A percentile compares a stretch with the other conserved stretches of the same genome.
phyloP scores from a whole-genome alignment of 768 basidiomycete genomes.

The Hydnum rufescens region DNA sequence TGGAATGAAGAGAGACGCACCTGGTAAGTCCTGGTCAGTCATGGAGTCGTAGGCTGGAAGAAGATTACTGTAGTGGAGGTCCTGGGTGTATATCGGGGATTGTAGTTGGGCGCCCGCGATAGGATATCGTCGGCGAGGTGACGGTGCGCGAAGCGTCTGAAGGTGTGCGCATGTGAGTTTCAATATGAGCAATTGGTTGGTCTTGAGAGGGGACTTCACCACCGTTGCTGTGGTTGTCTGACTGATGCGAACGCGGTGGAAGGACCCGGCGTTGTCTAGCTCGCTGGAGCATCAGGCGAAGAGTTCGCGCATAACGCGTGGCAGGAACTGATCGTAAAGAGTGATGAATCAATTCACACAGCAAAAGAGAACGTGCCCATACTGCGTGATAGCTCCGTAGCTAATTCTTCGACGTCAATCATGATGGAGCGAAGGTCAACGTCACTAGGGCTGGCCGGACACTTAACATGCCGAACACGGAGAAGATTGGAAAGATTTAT shows the following conservation, averaged over 20 bases:
- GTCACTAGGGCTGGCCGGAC: slow-evolving; percentile 41
- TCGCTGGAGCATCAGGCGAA: slow-evolving; percentile 68
- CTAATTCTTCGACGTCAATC: slow-evolving; percentile 57
- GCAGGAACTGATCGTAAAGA: slow-evolving; percentile 46
- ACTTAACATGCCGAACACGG: not conserved
- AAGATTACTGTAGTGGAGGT: too few species aligned
- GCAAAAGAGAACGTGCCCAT: not conserved
- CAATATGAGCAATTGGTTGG: not conserved
- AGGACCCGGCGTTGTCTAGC: slow-evolving; percentile 20
- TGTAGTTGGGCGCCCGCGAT: too few species aligned
- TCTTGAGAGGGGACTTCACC: not conserved
- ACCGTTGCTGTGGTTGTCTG: slow-evolving; percentile 11
- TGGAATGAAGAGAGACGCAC: too few species aligned
- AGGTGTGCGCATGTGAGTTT: not conserved
- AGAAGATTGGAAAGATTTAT: not conserved
- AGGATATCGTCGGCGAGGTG: too few species aligned
- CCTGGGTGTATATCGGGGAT: too few species aligned
- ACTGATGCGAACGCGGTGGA: slow-evolving; percentile 22
- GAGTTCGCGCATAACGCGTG: slow-evolving; percentile 75
- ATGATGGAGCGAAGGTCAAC: slow-evolving; percentile 59
- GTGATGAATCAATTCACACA: slow-evolving; percentile 8
- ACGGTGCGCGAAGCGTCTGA: slow-evolving; percentile 29
- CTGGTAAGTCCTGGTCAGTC: too few species aligned
- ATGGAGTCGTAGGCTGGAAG: too few species aligned
- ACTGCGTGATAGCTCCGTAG: slow-evolving; percentile 63